These are phyloP conservation scores for Craspedostauros australis DNA, from an alignment of 108 stramenopile species.

Conservation along the genomic window DNA sequence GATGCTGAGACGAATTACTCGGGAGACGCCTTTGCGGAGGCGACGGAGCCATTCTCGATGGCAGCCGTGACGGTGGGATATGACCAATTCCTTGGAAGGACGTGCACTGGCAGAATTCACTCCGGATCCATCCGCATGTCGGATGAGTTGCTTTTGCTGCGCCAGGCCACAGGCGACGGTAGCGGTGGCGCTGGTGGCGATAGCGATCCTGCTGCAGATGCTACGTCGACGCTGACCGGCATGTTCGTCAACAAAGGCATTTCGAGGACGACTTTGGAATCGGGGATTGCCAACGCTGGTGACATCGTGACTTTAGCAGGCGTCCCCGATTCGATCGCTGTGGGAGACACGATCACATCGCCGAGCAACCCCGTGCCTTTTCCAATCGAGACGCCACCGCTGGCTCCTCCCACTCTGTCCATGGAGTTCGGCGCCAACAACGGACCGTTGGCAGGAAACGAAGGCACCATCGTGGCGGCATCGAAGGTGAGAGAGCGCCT, in stretches of 20 bases:
- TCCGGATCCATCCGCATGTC: slow-evolving; percentile 46
- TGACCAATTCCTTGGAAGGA: slow-evolving; percentile 80
- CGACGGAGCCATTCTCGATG: slow-evolving; percentile 64
- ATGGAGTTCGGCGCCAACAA: slow-evolving; percentile 98
- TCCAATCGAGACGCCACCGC: slow-evolving; percentile 75
- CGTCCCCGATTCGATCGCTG: slow-evolving; percentile 74
- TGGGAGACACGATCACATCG: slow-evolving; percentile 90
- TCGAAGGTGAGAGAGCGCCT: slow-evolving; percentile 84
- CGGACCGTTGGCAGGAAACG: slow-evolving; percentile 90
- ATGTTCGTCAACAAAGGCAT: slow-evolving; percentile 78
- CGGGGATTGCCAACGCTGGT: slow-evolving; percentile 79
- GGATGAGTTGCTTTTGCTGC: slow-evolving; percentile 49
- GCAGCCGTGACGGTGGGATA: slow-evolving; percentile 84
- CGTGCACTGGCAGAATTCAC: slow-evolving; percentile 73
- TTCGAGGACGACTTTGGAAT: slow-evolving; percentile 58
- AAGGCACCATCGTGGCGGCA: slow-evolving; percentile 87
- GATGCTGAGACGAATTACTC: background rate
- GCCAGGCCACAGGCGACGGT: background rate
- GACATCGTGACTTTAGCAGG: slow-evolving; percentile 95
- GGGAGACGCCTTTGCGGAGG: slow-evolving; percentile 30
- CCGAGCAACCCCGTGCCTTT: slow-evolving; percentile 37
- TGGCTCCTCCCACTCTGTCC: slow-evolving; percentile 91
- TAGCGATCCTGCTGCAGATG: background rate
- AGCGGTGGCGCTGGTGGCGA: background rate
- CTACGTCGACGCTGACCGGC: slow-evolving; percentile 39